These are phyloP conservation scores for Neurospora tetraspora DNA, from an alignment of 495 filamentous ascomycete species.

Conservation along the genomic window DNA sequence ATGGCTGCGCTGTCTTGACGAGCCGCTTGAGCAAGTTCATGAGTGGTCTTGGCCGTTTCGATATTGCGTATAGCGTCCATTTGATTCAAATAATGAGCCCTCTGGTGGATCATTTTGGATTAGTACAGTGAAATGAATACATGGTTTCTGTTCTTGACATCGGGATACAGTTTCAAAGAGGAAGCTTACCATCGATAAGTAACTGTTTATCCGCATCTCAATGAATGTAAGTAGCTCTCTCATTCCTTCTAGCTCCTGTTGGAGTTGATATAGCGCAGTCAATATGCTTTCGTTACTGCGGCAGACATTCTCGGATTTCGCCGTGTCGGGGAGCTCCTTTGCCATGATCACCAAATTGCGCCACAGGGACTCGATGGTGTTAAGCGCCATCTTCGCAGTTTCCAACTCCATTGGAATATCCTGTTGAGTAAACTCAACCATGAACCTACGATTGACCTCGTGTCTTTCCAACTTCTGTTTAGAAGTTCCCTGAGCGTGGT, in stretches of 20 bases:
- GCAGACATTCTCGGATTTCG: background rate
- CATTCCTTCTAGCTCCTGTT: background rate
- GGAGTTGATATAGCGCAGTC: background rate
- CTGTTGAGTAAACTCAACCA: background rate
- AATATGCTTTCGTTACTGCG: background rate
- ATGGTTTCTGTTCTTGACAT: too few species aligned
- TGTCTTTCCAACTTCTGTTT: too few species aligned
- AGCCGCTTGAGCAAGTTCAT: constrained; percentile 19
- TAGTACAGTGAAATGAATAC: too few species aligned
- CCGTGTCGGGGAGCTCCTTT: background rate
- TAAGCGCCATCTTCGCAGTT: background rate
- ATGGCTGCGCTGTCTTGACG: constrained; percentile 25
- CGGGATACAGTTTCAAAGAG: too few species aligned
- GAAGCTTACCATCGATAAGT: background rate
- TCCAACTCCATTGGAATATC: background rate
- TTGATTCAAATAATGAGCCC: background rate
- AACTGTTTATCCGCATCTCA: background rate
- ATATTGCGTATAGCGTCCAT: background rate
- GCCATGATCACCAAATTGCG: background rate
- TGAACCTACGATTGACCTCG: rapidly evolving
- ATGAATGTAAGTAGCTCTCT: too few species aligned
- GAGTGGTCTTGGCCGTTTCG: background rate
- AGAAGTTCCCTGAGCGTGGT: too few species aligned
- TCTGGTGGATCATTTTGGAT: background rate
- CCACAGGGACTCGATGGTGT: background rate